Evolutionary conservation across 140 eudicot species (phyloP), one percentile per base, ranked within the genome.

Genomic region (Anethum foeniculum): DNA sequence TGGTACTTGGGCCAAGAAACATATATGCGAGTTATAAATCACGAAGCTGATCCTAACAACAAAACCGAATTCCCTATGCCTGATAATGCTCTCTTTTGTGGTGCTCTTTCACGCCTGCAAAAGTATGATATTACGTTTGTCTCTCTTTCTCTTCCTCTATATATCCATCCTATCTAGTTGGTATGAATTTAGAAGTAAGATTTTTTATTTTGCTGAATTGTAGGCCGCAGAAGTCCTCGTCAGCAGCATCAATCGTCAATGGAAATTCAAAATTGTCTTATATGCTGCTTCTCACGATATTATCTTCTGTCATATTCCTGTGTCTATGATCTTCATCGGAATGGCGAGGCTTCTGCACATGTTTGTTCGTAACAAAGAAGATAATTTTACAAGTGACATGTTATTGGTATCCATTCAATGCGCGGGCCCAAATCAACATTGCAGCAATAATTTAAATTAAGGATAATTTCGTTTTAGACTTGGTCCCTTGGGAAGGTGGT

Each of bases 1-100:
- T 92, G 97, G 99, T 95, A 95, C 80, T 85, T 95, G 36, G 99
- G 99, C 21, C 97, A 93, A 85, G 99, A 95, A 84, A 95, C 99
- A 14, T 95, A 95, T 72, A 89, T 95, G 89, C 85, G 92, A 83
- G 81, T 93, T 44, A 51, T 95, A 62, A 88, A 95, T 69, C 96
- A 91, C 16, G 97, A 90, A 90, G 56, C 78, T 23, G 98, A 92
- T 77, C 87, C 77, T 46, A 79, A 78, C 79, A 91, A 91, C 83
- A 92, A 85, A 73, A 89, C 93, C 16, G 78, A 74, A 74, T 74
- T 74, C 36, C 58, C 78, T n/a, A 12, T 44, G 56, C 78, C 78
- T 44, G 58, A 44, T 25, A 74, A 74, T 25, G 78, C 38, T 74
- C 78, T 74, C 32, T 74, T 9, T 48, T 74, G 78, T 27, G 78